Evolutionary conservation across 306 rosid genomes (phyloP), one percentile per base, ranked within the genome.

Genomic region (Medicago ruthenica): DNA sequence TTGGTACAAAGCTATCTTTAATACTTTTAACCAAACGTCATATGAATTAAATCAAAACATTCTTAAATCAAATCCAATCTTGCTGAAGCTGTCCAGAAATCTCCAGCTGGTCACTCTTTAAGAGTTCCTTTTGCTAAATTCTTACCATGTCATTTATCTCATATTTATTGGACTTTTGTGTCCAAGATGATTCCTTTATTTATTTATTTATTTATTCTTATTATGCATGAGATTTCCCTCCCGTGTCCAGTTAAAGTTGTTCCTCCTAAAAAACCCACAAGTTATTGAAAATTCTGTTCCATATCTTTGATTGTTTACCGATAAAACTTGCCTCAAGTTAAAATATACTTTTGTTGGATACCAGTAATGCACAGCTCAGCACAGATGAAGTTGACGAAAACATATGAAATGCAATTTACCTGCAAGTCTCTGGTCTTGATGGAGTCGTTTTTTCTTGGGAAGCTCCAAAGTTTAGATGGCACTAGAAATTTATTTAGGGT

Each of bases 1-100:
- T 34, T 34, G 37, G 37, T 6, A 34, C 6, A 34, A 79, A 82
- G 89, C 39, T 9, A 55, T 68, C 41, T 65, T 58, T 72, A 70
- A 68, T 74, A 62, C 48, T 81, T n/a, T 16, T 51, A 74, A 62
- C 20, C 50, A 47, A 67, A 54, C 69, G 67, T 66, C 22, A 11
- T 42, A 34, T 20, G 45, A 76, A 36, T 73, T 67, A 1, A 61
- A 59, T 47, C 41, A 74, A 66, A 47, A 17, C 75, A 55, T 67
- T 61, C 36, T 44, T 73, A 9, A 41, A 61, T 77, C 70, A 42
- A 76, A 67, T 73, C 21, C 36, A 41, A 45, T 70, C 14, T 71
- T 66, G 39, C 31, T 41, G 61, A 71, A 20, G 63, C 45, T 53
- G n/a, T 63, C 44, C 15, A 5, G 17, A 63, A 71, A 31, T 15